A percentile compares a stretch with the other conserved stretches of the same genome.
Evolutionary conservation across 1,284 basidiomycete species (phyloP).

Genomic region (Volvariella volvacea): DNA sequence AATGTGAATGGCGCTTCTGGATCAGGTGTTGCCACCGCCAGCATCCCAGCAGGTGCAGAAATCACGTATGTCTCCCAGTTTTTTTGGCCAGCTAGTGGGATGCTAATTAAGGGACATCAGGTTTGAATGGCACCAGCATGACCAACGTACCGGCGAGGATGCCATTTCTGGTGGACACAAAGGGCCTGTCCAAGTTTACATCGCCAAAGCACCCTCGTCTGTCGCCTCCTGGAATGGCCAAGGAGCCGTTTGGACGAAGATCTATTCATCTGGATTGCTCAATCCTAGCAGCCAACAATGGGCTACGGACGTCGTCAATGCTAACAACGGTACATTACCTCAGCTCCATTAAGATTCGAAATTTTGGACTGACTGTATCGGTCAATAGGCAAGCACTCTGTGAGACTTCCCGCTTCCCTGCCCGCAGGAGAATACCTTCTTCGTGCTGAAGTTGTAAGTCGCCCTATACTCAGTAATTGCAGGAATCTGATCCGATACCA

Average conservation of each 20-base stretch:
- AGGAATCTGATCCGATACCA: background rate
- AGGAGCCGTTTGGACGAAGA: constrained; percentile 47
- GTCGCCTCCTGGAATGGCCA: constrained; percentile 38
- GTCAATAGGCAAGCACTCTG: constrained; percentile 34
- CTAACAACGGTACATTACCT: constrained; percentile 24
- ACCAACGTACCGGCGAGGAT: constrained; percentile 46
- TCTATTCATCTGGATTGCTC: constrained; percentile 42
- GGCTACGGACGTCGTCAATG: constrained; percentile 43
- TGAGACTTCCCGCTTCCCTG: constrained; percentile 36
- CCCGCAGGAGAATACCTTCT: constrained; percentile 46
- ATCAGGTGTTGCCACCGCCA: constrained; percentile 27
- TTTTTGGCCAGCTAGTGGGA: background rate
- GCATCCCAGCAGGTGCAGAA: constrained; percentile 34
- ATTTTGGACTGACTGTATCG: background rate
- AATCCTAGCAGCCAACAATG: constrained; percentile 28
- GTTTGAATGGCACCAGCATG: constrained; percentile 32
- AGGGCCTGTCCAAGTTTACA: constrained; percentile 42
- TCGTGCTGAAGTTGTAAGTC: constrained; percentile 38
- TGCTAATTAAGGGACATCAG: constrained; percentile 12
- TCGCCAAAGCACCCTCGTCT: constrained; percentile 41
- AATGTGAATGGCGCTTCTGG: constrained; percentile 43
- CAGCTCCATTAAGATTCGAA: background rate
- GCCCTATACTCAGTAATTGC: background rate
- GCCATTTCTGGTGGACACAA: constrained; percentile 46
- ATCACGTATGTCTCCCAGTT: constrained; percentile 22